phyloP scores from a whole-genome alignment of 371 early-diverging fungal genomes.

The Sporodiniella umbellata region DNA sequence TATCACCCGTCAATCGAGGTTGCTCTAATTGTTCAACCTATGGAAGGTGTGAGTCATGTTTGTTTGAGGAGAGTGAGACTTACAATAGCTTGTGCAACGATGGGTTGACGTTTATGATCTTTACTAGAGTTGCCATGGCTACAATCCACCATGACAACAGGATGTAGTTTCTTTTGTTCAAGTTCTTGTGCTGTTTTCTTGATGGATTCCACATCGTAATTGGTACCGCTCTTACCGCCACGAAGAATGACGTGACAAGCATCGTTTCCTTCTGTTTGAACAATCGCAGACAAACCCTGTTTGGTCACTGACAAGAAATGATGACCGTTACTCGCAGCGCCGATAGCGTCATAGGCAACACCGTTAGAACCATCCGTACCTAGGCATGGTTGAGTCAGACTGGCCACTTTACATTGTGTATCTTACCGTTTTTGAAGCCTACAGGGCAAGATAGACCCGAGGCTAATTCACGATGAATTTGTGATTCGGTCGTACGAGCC shows the following conservation, averaged over 20 bases:
- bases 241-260: conserved; percentile 86
- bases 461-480: conserved; percentile 82
- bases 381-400: no score
- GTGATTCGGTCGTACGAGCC: conserved; percentile 91
- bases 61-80: background rate
- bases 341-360: conserved; percentile 90
- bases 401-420: no score
- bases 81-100: conserved; percentile 73
- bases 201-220: conserved; percentile 77
- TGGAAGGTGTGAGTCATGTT: background rate
- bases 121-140: conserved; percentile 88
- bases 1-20: conserved; percentile 46
- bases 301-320: conserved; percentile 95
- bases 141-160: conserved; percentile 90
- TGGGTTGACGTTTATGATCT: conserved; percentile 75
- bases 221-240: conserved; percentile 86
- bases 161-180: conserved; percentile 56
- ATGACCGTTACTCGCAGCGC: conserved; percentile 82
- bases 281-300: conserved; percentile 91
- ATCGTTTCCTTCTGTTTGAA: conserved; percentile 76
- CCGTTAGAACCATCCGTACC: conserved; percentile 82
- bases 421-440: conserved; percentile 86
- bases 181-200: conserved; percentile 61
- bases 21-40: conserved; percentile 39
- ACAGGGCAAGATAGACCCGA: conserved; percentile 88